Conservation (phyloP, 805 yeast species). For the baker's yeast (Saccharomyces cerevisiae) region DNA sequence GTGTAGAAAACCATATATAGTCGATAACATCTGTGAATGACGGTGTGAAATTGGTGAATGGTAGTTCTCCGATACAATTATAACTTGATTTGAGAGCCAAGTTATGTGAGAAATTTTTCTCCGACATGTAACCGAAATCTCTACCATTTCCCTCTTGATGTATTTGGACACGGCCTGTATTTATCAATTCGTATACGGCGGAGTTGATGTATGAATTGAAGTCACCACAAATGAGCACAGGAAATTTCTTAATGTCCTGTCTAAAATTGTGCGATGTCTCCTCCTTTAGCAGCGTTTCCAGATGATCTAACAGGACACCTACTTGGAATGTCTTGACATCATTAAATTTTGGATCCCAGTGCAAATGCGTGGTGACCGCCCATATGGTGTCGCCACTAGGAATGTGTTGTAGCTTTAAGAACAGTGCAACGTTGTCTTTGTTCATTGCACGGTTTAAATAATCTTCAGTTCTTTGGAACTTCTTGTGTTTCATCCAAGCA, state of each 20-base stretch:
- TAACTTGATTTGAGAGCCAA: constrained; percentile 82
- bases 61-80: constrained; percentile 75
- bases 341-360: constrained; percentile 95
- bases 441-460: constrained; percentile 92
- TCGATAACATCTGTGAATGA: constrained; percentile 89
- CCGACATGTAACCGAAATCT: constrained; percentile 86
- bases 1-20: constrained; percentile 89
- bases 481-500: constrained; percentile 71
- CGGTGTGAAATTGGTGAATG: constrained; percentile 92
- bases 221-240: constrained; percentile 90
- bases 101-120: constrained; percentile 76
- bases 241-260: constrained; percentile 51
- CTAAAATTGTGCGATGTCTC: constrained; percentile 36
- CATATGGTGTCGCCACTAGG: constrained; percentile 64
- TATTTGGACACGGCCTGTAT: constrained; percentile 68
- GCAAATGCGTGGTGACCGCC: constrained; percentile 86
- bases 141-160: constrained; percentile 79
- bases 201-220: constrained; percentile 80
- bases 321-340: constrained; percentile 96
- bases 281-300: constrained; percentile 55
- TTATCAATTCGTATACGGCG: constrained; percentile 86
- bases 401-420: constrained; percentile 63
- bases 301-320: constrained; percentile 81
- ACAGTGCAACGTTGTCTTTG: constrained; percentile 85
- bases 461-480: constrained; percentile 87